Evolutionary conservation across 768 basidiomycete genomes (phyloP), one percentile per base, ranked within the genome.

Genomic region (Leccinum boreale): DNA sequence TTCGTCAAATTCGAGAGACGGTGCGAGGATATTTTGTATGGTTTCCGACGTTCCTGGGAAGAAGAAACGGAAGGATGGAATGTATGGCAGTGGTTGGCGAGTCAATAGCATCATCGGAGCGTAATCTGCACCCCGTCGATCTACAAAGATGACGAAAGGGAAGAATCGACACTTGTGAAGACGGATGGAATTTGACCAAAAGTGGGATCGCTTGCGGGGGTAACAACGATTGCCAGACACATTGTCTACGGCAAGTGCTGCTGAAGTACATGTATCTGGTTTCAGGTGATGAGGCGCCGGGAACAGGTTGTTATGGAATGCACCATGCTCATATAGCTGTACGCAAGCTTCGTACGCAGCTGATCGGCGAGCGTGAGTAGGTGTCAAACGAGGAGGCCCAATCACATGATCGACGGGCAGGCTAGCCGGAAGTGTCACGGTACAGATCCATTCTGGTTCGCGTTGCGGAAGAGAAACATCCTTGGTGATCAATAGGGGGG

Each of bases 91-190:
- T 15, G 89, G 87, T 24, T 78, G 75, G 47, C 85, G 79, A 8
- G 90, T 89, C 42, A 94, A 75, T 35, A 94, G 67, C 17, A 84
- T 67, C 55, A 94, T 73, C 3, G 89, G 85, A 11, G 79, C 80
- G 62, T 83, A 80, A n/a, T 72, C 59, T 53, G 73, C 62, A 50
- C 53, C 61, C 23, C 19, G 69, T 24, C 67, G 65, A 26, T 69
- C 70, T 19, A 71, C 61, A 11, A 69, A 68, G 51, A 76, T 67
- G 42, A 91, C 73, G 31, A 89, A 70, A 8, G 77, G 66, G 52
- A 67, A 56, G 56, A 67, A 24, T 63, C 59, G 31, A 60, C 52
- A 36, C 28, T 60, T n/a, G 59, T 64, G 17, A 66, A 58, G 57
- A 53, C 65, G 67, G 62, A 51, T 64, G 57, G 75, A 68, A 62